Base-by-base conservation (phyloP, 768 basidiomycete genomes). In the Amanita thiersii region DNA sequence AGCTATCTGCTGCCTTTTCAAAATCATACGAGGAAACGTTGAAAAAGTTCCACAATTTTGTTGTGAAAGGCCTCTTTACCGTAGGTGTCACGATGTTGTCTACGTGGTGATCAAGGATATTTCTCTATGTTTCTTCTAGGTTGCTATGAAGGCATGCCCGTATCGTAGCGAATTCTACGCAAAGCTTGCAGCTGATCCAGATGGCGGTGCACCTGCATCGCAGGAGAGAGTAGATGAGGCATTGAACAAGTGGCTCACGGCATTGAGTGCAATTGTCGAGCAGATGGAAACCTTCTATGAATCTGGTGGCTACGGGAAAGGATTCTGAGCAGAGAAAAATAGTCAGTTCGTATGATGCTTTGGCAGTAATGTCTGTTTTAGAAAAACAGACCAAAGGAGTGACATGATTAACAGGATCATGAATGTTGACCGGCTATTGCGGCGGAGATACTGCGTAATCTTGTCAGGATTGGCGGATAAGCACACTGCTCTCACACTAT, bases 31-130 rank as follows among this genome's bases (percentile, higher is more conserved):
- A 81, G 15, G 69, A 50, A 7, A 92, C 86, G 10, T 68, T 99
- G 57, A 92, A 82, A 66, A 70, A 81, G 53, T 79, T 81, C 63
- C 94, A 99, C 61, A 84, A 77, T 56, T 81, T 92, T 49, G 59
- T 86, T 35, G 75, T 85, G 40, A 75, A 73, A 51, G 77, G 78
- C 20, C 47, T 84, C 33, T 75, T 78, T 50, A 41, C 69, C 18
- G 75, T 75, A 21, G 30, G 75, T 82, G 21, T 28, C 15, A 33
- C 30, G 20, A 29, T 23, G 8, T n/a, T 8, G 20, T 34, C 9
- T 5, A 15, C 14, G 18, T 20, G 9, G 3, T 23, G 20, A 28
- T 17, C 15, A 4, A 21, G 6, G n/a, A 32, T 26, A 33, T 43
- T 9, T 37, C 17, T n/a, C 11, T 19, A 36, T 12, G 14, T 33